A percentile compares a stretch with the other conserved stretches of the same genome.
phyloP scores from a whole-genome alignment of 352 stramenopile genomes.

The Globisporangium irregulare region DNA sequence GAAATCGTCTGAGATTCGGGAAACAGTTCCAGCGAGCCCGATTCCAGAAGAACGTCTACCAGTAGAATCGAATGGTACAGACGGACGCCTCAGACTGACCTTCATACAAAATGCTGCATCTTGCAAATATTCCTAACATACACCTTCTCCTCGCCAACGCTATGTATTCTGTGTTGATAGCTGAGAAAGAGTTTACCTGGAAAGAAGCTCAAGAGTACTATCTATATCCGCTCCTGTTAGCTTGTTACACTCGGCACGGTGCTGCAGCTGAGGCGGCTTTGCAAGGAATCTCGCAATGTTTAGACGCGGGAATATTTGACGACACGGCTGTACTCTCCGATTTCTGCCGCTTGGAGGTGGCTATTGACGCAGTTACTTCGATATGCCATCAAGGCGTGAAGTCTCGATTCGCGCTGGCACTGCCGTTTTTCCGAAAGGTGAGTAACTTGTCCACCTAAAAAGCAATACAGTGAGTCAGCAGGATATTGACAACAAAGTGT shows the following conservation, averaged over 20 bases:
- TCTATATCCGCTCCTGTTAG: constrained; percentile 71
- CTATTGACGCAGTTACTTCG: constrained; percentile 62
- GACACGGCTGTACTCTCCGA: constrained; percentile 22
- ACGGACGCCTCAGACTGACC: background rate
- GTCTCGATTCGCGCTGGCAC: constrained; percentile 50
- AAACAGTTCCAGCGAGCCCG: constrained; percentile 1
- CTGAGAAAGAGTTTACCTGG: constrained; percentile 9
- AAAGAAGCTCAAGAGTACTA: constrained; percentile 53
- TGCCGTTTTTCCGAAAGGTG: constrained; percentile 75
- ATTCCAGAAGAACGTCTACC: background rate
- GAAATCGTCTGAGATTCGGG: constrained; percentile 12
- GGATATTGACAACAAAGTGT: background rate
- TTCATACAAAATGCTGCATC: background rate
- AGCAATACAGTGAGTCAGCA: background rate
- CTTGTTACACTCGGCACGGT: constrained; percentile 76
- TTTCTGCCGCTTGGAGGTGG: constrained; percentile 46
- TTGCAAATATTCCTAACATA: background rate
- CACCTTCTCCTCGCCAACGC: background rate
- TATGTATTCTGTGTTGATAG: background rate
- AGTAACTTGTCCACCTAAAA: background rate
- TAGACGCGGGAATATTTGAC: constrained; percentile 63
- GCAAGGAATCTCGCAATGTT: constrained; percentile 44
- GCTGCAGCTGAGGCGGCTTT: constrained; percentile 49
- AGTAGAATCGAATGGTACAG: background rate
- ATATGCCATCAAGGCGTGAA: constrained; percentile 80